These are phyloP conservation scores for Pascua guehoae DNA, from an alignment of 1,284 basidiomycete genomes.

Conservation along the genomic window DNA sequence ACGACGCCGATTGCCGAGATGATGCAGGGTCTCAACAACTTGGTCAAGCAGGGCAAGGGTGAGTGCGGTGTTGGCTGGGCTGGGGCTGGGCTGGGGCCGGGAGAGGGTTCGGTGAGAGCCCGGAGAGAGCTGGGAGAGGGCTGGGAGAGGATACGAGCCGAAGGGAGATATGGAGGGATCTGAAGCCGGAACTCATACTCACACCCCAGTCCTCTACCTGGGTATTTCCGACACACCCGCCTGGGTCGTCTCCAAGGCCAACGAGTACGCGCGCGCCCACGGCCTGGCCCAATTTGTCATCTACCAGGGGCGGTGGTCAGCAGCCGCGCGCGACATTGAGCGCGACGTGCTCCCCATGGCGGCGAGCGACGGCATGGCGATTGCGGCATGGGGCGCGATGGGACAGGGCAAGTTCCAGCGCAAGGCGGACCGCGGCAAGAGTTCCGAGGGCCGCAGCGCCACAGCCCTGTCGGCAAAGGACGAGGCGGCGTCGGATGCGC, in stretches of 20 bases:
- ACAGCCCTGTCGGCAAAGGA: conserved; percentile 22
- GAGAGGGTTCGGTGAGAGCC: too few relatives aligned
- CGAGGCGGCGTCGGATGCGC: conserved; percentile 26
- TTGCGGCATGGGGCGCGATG: conserved; percentile 49
- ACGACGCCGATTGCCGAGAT: conserved; percentile 49
- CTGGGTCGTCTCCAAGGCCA: conserved; percentile 58
- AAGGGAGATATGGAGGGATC: too few relatives aligned
- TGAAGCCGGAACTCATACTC: too few relatives aligned
- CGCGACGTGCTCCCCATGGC: conserved; percentile 64
- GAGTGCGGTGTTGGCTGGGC: background rate
- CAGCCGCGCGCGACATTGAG: conserved; percentile 55
- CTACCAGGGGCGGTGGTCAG: conserved; percentile 59
- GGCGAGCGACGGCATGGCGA: conserved; percentile 51
- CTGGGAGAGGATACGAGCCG: too few relatives aligned
- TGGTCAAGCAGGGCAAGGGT: conserved; percentile 44
- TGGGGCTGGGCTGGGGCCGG: background rate
- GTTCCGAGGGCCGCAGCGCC: conserved; percentile 24
- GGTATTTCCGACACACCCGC: conserved; percentile 55
- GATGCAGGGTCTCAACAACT: conserved; percentile 49
- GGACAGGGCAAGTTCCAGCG: conserved; percentile 49
- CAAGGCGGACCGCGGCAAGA: conserved; percentile 43
- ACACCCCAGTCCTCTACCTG: conserved; percentile 44
- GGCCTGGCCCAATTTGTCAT: conserved; percentile 58
- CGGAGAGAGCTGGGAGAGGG: too few relatives aligned
- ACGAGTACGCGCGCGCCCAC: conserved; percentile 55